phyloP scores from a whole-genome alignment of 2,329 filamentous ascomycete species.

The Penicillium vulpinum region DNA sequence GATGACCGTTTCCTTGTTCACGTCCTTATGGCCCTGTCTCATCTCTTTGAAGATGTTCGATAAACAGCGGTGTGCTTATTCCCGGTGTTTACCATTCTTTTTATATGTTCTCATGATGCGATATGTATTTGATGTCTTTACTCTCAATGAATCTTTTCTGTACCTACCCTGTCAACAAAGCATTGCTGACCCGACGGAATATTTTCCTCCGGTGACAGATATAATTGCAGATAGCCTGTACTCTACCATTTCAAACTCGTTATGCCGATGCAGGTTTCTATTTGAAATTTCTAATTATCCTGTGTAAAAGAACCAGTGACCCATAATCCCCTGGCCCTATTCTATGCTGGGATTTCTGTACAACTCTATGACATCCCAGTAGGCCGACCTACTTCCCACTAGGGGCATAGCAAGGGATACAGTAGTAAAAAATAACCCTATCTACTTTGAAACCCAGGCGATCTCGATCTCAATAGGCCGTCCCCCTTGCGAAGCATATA shows the following conservation, averaged over 20 bases:
- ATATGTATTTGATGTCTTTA: slow-evolving; percentile 21
- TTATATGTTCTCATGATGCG: slow-evolving; percentile 15
- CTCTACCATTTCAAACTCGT: slow-evolving; percentile 2
- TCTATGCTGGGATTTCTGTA: background rate
- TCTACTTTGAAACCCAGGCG: slow-evolving; percentile 28
- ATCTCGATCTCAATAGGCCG: slow-evolving; percentile 39
- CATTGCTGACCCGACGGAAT: slow-evolving; percentile 3
- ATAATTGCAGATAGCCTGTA: slow-evolving; percentile 12
- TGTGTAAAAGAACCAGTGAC: background rate
- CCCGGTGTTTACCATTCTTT: slow-evolving; percentile 16
- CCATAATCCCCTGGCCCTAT: background rate
- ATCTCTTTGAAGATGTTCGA: slow-evolving; percentile 7
- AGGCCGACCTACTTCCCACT: background rate
- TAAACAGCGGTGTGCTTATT: slow-evolving; percentile 1
- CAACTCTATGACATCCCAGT: background rate
- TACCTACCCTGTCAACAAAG: slow-evolving; percentile 15
- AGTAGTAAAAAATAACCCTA: background rate
- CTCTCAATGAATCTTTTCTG: slow-evolving; percentile 19
- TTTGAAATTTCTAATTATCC: background rate
- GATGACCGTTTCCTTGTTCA: slow-evolving; percentile 6
- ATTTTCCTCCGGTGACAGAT: background rate
- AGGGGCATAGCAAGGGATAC: background rate
- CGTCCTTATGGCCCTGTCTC: slow-evolving; percentile 9
- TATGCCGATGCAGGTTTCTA: background rate
- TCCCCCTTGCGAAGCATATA: slow-evolving; percentile 33